phyloP scores from a whole-genome alignment of 2,329 filamentous ascomycete species.

The Trichophyton verrucosum region DNA sequence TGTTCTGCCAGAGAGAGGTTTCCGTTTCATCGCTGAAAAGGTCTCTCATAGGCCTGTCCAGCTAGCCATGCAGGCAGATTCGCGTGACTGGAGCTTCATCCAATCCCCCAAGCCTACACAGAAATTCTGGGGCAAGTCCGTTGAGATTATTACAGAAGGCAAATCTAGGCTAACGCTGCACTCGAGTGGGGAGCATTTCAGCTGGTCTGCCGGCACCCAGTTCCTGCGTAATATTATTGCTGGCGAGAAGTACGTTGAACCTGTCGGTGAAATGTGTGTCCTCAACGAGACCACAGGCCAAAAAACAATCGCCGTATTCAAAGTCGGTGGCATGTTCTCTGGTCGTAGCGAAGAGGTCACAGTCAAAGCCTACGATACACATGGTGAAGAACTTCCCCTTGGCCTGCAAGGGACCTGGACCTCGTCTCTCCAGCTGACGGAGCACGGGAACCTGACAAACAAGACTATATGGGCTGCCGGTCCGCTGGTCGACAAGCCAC shows the following conservation, averaged over 20 bases:
- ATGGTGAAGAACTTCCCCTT: conserved; percentile 53
- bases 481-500: conserved; percentile 62
- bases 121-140: conserved; percentile 98
- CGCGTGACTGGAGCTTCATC: conserved; percentile 69
- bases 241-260: conserved; percentile 95
- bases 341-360: conserved; percentile 82
- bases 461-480: conserved; percentile 69
- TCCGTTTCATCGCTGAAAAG: conserved; percentile 89
- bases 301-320: conserved; percentile 80
- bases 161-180: conserved; percentile 68
- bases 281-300: conserved; percentile 71
- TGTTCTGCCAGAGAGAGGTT: conserved; percentile 72
- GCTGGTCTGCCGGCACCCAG: conserved; percentile 75
- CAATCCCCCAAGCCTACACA: conserved; percentile 82
- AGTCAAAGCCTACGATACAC: conserved; percentile 57
- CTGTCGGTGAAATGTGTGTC: conserved; percentile 78
- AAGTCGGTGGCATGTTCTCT: conserved; percentile 92
- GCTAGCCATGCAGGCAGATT: conserved; percentile 86
- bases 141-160: conserved; percentile 86
- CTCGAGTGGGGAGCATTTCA: conserved; percentile 66
- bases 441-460: conserved; percentile 49
- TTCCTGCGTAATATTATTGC: conserved; percentile 95
- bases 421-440: conserved; percentile 51
- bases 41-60: conserved; percentile 85
- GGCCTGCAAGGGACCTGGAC: conserved; percentile 81